Conservation (phyloP, 1,139 yeast species). For the Taphrina confusa region DNA sequence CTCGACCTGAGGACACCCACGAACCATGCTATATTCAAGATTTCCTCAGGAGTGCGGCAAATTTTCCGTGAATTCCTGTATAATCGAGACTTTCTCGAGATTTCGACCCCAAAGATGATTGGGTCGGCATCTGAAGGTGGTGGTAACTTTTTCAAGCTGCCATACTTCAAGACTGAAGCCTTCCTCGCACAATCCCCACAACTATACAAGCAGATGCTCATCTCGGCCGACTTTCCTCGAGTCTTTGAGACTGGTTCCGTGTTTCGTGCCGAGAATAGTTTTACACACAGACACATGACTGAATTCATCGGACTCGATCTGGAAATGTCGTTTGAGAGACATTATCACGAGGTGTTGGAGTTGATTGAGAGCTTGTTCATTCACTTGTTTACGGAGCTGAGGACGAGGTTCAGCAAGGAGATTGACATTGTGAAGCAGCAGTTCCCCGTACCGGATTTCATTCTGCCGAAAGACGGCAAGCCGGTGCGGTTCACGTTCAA, state of each 20-base stretch:
- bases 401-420: slow-evolving; percentile 74
- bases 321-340: slow-evolving; percentile 98
- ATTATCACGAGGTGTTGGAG: slow-evolving; percentile 91
- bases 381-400: slow-evolving; percentile 81
- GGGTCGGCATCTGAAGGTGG: slow-evolving; percentile 99
- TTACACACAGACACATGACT: slow-evolving; percentile 99
- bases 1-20: slow-evolving; percentile 95
- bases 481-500: slow-evolving; percentile 88
- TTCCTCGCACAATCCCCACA: slow-evolving; percentile 98
- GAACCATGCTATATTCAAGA: slow-evolving; percentile 93
- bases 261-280: slow-evolving; percentile 97
- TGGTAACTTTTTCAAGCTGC: slow-evolving; percentile 87
- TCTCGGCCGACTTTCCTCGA: slow-evolving; percentile 94
- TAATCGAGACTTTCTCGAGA: slow-evolving; percentile 72
- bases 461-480: slow-evolving; percentile 74
- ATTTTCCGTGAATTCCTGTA: slow-evolving; percentile 85
- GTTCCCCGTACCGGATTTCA: slow-evolving; percentile 96
- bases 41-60: slow-evolving; percentile 84
- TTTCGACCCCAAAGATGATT: slow-evolving; percentile 92
- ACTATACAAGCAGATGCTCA: slow-evolving; percentile 94
- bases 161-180: slow-evolving; percentile 89
- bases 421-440: slow-evolving; percentile 89
- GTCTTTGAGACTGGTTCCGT: slow-evolving; percentile 97
- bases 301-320: slow-evolving; percentile 96
- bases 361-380: slow-evolving; percentile 80